These are phyloP conservation scores for Senna tora DNA, from an alignment of 306 rosid species.

Conservation along the genomic window DNA sequence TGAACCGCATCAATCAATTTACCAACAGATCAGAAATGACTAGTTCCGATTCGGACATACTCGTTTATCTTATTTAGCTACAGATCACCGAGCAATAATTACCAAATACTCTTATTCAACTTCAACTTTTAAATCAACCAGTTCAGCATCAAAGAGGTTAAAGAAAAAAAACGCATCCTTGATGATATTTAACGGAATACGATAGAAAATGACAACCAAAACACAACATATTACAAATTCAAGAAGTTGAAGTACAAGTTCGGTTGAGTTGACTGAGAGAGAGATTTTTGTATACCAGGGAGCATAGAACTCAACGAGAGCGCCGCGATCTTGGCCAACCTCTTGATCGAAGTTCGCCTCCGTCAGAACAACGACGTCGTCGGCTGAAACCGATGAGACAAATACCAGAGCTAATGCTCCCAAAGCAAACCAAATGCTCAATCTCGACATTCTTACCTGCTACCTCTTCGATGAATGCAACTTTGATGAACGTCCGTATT, in stretches of 20 bases:
- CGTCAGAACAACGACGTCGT: constrained; percentile 74
- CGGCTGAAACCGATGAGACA: constrained; percentile 56
- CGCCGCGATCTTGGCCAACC: constrained; percentile 84
- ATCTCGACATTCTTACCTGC: constrained; percentile 50
- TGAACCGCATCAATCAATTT: constrained; percentile 7
- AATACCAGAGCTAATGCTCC: constrained; percentile 52
- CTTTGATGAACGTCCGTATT: too few relatives aligned
- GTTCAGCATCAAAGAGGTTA: background rate
- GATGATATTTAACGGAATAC: background rate
- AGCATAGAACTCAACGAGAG: constrained; percentile 93
- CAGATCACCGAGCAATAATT: background rate
- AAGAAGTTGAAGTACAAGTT: background rate
- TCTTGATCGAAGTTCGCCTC: constrained; percentile 63
- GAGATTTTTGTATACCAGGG: constrained; percentile 62
- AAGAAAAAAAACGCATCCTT: background rate
- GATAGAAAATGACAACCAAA: background rate
- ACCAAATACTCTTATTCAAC: background rate
- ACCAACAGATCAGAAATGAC: background rate
- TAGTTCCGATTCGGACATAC: background rate
- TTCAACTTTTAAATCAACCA: background rate
- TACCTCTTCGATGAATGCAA: background rate
- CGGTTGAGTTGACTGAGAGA: background rate
- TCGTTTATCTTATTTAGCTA: background rate
- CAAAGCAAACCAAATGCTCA: constrained; percentile 36
- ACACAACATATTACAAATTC: background rate